These are phyloP conservation scores for Candida alai DNA, from an alignment of 805 yeast species.

Conservation along the genomic window DNA sequence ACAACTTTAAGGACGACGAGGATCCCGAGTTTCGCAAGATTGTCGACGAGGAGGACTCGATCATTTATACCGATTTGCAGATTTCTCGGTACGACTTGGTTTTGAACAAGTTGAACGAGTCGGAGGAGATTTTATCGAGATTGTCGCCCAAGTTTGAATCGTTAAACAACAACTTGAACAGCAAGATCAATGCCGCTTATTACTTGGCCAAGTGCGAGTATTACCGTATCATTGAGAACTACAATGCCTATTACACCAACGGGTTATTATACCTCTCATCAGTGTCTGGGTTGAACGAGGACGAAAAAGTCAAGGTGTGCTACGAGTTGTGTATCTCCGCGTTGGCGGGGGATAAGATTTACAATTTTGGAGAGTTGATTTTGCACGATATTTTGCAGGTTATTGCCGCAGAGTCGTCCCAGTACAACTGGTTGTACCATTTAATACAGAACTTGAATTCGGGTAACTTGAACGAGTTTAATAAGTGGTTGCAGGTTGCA, in stretches of 20 bases:
- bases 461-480: slow-evolving; percentile 72
- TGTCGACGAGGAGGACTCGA: slow-evolving; percentile 53
- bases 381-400: slow-evolving; percentile 76
- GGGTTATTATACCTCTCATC: slow-evolving; percentile 81
- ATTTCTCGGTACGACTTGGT: slow-evolving; percentile 67
- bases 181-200: slow-evolving; percentile 76
- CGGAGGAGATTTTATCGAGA: slow-evolving; percentile 65
- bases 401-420: slow-evolving; percentile 40
- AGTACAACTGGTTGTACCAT: slow-evolving; percentile 67
- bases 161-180: slow-evolving; percentile 27
- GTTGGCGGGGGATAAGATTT: slow-evolving; percentile 83
- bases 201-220: slow-evolving; percentile 77
- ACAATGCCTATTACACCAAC: slow-evolving; percentile 75
- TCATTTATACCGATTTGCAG: slow-evolving; percentile 49
- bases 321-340: slow-evolving; percentile 84
- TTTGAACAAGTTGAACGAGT: slow-evolving; percentile 48
- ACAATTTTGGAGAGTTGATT: slow-evolving; percentile 92
- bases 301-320: slow-evolving; percentile 43
- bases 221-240: slow-evolving; percentile 71
- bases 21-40: slow-evolving; percentile 20
- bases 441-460: slow-evolving; percentile 67
- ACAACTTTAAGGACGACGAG: slow-evolving; percentile 25
- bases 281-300: slow-evolving; percentile 36
- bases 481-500: slow-evolving; percentile 41
- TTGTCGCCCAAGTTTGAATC: slow-evolving; percentile 55